Evolutionary conservation across 2,329 filamentous ascomycete species (phyloP).

Genomic region (Juglanconis oblonga): DNA sequence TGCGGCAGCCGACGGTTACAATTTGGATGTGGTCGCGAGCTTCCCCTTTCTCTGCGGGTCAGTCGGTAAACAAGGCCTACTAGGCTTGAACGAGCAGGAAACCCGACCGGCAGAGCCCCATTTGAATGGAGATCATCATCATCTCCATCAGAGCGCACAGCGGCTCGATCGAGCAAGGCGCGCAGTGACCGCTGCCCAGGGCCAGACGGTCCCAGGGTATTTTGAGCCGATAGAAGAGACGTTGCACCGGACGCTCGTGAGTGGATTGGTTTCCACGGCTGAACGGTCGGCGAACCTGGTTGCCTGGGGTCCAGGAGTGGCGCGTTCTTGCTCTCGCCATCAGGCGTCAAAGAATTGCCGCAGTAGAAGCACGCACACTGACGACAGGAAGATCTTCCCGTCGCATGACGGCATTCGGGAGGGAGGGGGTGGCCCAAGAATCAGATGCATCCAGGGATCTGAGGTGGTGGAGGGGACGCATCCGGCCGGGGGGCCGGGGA

Average conservation of each 20-base stretch:
- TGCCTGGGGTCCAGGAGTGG: not conserved
- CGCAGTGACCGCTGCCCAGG: slow-evolving; percentile 18
- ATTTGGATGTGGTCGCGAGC: slow-evolving; percentile 16
- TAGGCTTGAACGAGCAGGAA: slow-evolving; percentile 35
- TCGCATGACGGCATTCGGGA: slow-evolving; percentile 2
- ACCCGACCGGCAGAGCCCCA: slow-evolving; percentile 34
- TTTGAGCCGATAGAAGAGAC: not conserved
- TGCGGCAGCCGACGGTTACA: slow-evolving; percentile 8
- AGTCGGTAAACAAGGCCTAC: slow-evolving; percentile 6
- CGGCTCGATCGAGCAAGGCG: slow-evolving; percentile 35
- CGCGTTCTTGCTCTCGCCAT: not conserved
- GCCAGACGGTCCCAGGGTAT: not conserved
- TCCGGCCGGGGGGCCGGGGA: not conserved
- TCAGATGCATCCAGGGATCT: slow-evolving; percentile 17
- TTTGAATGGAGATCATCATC: slow-evolving; percentile 33
- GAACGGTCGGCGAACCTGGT: slow-evolving; percentile 2
- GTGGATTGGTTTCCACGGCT: slow-evolving; percentile 6
- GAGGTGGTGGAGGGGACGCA: slow-evolving; percentile 7
- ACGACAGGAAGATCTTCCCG: not conserved
- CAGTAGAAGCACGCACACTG: no score
- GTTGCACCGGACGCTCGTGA: slow-evolving; percentile 14
- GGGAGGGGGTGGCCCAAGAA: not conserved
- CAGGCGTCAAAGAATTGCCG: not conserved
- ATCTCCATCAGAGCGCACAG: slow-evolving; percentile 25
- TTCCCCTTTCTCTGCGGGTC: slow-evolving; percentile 18